Conservation (phyloP, 345 rosid genomes). For the Acer campestre region DNA sequence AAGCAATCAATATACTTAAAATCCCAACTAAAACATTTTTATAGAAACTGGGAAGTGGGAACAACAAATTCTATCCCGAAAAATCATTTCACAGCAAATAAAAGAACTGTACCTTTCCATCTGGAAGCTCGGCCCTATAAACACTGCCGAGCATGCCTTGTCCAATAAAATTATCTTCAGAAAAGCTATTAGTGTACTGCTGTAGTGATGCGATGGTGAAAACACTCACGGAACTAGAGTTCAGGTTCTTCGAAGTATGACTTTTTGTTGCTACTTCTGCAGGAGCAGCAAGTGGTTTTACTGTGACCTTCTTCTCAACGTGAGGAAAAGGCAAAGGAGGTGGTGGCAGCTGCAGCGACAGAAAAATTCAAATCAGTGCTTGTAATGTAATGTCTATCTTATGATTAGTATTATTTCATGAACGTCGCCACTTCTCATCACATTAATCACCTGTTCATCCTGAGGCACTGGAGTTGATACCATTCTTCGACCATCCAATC, state of each 20-base stretch:
- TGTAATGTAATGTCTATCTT: slow-evolving; percentile 16
- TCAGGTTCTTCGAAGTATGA: slow-evolving; percentile 37
- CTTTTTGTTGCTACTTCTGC: slow-evolving; percentile 17
- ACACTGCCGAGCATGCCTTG: slow-evolving; percentile 76
- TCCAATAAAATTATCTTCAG: slow-evolving; percentile 75
- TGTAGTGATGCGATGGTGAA: slow-evolving; percentile 84
- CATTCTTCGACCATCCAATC: slow-evolving; percentile 38
- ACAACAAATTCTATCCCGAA: not conserved
- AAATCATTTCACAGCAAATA: slow-evolving; percentile 8
- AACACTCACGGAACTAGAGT: slow-evolving; percentile 41
- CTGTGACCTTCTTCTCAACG: slow-evolving; percentile 45
- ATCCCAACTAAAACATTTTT: too few relatives aligned
- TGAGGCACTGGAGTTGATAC: slow-evolving; percentile 34
- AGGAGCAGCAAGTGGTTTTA: slow-evolving; percentile 40
- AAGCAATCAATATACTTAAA: not conserved
- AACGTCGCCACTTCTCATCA: slow-evolving; percentile 34
- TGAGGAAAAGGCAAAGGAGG: slow-evolving; percentile 42
- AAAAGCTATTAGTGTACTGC: slow-evolving; percentile 74
- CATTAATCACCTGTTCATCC: slow-evolving; percentile 37
- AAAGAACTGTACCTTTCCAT: slow-evolving; percentile 57
- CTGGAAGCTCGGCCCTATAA: slow-evolving; percentile 79
- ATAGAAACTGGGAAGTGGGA: too few relatives aligned
- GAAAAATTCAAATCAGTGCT: slow-evolving; percentile 17
- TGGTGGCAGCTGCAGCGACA: slow-evolving; percentile 43
- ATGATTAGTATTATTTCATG: slow-evolving; percentile 31